Conservation (phyloP, 2,329 filamentous ascomycete genomes). For the Myriosclerotinia duriaeana region DNA sequence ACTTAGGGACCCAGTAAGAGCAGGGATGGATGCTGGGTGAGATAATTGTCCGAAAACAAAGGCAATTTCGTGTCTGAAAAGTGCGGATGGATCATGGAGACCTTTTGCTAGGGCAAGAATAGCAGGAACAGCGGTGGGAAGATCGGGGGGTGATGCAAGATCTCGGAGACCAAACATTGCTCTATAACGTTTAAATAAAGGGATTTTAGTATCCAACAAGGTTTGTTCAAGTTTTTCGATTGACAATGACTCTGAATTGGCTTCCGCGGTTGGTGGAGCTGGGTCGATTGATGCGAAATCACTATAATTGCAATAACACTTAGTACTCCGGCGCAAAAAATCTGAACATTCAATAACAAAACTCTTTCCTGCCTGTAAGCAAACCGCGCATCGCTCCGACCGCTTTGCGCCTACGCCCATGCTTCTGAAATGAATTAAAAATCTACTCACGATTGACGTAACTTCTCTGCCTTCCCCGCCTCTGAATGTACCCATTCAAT, state of each 20-base stretch:
- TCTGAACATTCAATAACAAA: not conserved
- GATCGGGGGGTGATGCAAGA: slow-evolving; percentile 86
- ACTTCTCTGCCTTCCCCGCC: slow-evolving; percentile 67
- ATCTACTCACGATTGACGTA: slow-evolving; percentile 70
- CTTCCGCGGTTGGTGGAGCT: slow-evolving; percentile 80
- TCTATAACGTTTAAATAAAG: slow-evolving; percentile 89
- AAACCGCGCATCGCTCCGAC: not conserved
- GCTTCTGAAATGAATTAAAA: slow-evolving; percentile 3
- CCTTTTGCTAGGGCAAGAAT: slow-evolving; percentile 83
- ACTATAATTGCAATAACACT: slow-evolving; percentile 50
- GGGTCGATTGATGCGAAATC: slow-evolving; percentile 96
- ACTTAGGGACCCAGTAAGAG: slow-evolving; percentile 74
- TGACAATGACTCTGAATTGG: slow-evolving; percentile 64
- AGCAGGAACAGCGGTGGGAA: slow-evolving; percentile 85
- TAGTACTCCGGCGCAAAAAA: slow-evolving; percentile 21
- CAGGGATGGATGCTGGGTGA: slow-evolving; percentile 94
- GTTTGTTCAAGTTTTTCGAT: slow-evolving; percentile 73
- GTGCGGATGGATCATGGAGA: slow-evolving; percentile 78
- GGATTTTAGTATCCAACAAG: slow-evolving; percentile 74
- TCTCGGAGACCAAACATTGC: slow-evolving; percentile 98
- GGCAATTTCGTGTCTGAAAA: slow-evolving; percentile 96
- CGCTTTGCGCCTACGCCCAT: not conserved
- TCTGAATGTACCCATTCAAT: slow-evolving; percentile 90
- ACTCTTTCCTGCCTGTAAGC: not conserved
- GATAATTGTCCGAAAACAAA: slow-evolving; percentile 97